phyloP scores from a whole-genome alignment of 106 monocot species.

The Hemerocallis citrina region DNA sequence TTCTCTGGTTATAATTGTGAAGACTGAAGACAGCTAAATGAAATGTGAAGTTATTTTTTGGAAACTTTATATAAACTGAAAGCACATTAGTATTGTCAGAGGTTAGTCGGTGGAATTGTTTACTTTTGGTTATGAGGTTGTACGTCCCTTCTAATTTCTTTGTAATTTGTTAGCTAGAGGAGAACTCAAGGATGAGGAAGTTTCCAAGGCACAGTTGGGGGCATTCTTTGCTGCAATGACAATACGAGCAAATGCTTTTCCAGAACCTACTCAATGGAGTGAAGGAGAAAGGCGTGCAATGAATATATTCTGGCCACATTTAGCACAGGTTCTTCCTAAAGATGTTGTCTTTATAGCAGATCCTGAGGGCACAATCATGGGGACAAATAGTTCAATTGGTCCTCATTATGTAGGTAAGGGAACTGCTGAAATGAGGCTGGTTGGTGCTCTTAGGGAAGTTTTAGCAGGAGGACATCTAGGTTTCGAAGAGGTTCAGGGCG shows the following conservation, averaged over 20 bases:
- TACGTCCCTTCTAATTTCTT: neutral
- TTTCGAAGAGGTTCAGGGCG: slow-evolving; percentile 84
- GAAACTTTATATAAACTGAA: neutral
- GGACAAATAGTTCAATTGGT: slow-evolving; percentile 36
- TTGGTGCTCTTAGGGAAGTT: slow-evolving; percentile 92
- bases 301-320: slow-evolving; percentile 60
- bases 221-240: slow-evolving; percentile 98
- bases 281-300: slow-evolving; percentile 77
- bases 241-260: slow-evolving; percentile 88
- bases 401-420: slow-evolving; percentile 53
- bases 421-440: slow-evolving; percentile 79
- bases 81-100: neutral
- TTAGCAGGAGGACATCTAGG: slow-evolving; percentile 95
- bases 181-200: slow-evolving; percentile 81
- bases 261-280: slow-evolving; percentile 88
- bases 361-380: slow-evolving; percentile 93
- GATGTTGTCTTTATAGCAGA: slow-evolving; percentile 91
- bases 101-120: neutral
- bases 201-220: slow-evolving; percentile 87
- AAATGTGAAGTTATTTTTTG: neutral
- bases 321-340: slow-evolving; percentile 65
- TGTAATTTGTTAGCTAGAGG: slow-evolving; percentile 52
- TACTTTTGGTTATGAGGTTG: neutral
- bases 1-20: too few relatives aligned
- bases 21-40: neutral